Conservation (phyloP, 129 eudicot genomes). For the Pseudognaphalium luteoalbum region DNA sequence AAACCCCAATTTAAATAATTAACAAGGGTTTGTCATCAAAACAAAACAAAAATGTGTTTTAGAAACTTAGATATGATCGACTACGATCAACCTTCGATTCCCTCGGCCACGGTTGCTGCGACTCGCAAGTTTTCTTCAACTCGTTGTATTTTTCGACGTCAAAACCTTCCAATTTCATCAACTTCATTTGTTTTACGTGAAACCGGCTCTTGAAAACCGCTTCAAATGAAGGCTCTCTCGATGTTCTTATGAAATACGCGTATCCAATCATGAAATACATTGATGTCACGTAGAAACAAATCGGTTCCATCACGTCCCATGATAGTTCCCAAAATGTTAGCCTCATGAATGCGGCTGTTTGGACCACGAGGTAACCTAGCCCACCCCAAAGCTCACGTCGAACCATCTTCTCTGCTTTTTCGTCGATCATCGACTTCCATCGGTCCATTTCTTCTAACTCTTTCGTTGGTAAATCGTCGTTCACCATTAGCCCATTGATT, state of each 20-base stretch:
- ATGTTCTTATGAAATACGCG: constrained; percentile 77
- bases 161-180: constrained; percentile 60
- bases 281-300: constrained; percentile 89
- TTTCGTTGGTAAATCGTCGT: constrained; percentile 26
- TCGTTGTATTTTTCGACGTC: constrained; percentile 60
- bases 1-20: constrained; percentile 11
- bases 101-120: constrained; percentile 22
- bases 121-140: constrained; percentile 53
- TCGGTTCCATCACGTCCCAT: constrained; percentile 99
- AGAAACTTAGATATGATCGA: constrained; percentile 2
- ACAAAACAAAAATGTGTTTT: constrained; percentile 21
- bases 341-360: constrained; percentile 92
- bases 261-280: constrained; percentile 88
- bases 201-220: constrained; percentile 79
- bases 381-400: constrained; percentile 83
- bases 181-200: constrained; percentile 50
- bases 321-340: constrained; percentile 92
- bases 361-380: constrained; percentile 64
- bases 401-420: constrained; percentile 59
- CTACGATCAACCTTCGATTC: constrained; percentile 16
- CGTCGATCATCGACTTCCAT: constrained; percentile 55
- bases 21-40: constrained; percentile 15
- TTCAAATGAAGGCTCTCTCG: constrained; percentile 85
- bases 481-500: constrained; percentile 53
- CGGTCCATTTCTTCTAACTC: constrained; percentile 70